Base-by-base conservation (phyloP, 331 rosid species). In the Quercus phellos region DNA sequence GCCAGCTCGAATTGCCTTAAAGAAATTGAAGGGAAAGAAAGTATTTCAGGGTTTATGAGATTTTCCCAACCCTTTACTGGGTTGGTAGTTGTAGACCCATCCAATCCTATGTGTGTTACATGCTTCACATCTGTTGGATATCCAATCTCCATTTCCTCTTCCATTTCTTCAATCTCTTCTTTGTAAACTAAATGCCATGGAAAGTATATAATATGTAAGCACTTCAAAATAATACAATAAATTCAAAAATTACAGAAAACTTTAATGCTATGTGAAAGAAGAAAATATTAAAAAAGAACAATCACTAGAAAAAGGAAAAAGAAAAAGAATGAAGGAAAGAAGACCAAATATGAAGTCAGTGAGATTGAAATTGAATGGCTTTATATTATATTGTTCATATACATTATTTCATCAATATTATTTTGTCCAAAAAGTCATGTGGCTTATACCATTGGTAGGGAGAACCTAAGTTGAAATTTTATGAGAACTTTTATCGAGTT, bases 121-220 rank as follows among this genome's bases (percentile, higher is more conserved):
- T 90, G 94, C 81, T 87, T 88, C 75, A 90, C 94, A 74, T 90
- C 91, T 12, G 90, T 90, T 73, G 94, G 94, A 46, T 73, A 77
- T 30, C 94, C 94, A 24, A 90, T 90, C 83, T 90, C 98, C 88
- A 94, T 94, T 68, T 91, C 97, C 38, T 14, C 27, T 13, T 86
- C 89, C 74, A 29, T 74, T 54, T 83, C 89, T n/a, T 84, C 89
- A 12, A 26, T 30, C 0, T 84, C 86, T 32, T 83, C 88, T 79
- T 84, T 89, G 81, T 85, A 85, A 74, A 83, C 98, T 94, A 70
- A 42, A 46, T 12, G 53, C 1, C 13, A 50, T 19, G 32, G 5
- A 13, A n/a, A 22, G 35, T 1, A 3, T 2, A 43, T 19, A 26
- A 16, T 10, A 60, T 3, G 30, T 21, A 64, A 42, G 3, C 13